Percentiles rank a stretch among this genome's conserved stretches.
Evolutionary conservation across 108 stramenopile genomes (phyloP).

Genomic region (Skeletonema tropicum): DNA sequence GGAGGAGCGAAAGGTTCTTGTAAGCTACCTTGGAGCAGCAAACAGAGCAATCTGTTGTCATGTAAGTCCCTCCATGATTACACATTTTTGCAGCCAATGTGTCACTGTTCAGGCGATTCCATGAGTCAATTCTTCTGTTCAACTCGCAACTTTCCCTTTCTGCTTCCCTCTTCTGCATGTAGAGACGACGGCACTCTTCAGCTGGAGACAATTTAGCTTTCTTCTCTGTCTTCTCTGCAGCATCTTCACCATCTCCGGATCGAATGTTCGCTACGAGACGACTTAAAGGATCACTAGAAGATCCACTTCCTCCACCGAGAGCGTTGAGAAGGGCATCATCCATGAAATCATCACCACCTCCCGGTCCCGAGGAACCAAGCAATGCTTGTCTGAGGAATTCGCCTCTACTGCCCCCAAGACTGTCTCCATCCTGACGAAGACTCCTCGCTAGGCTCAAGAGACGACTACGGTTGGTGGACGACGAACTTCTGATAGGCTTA

Average conservation of each 20-base stretch:
- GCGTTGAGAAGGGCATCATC: slow-evolving; percentile 44
- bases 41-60: slow-evolving; percentile 66
- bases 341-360: slow-evolving; percentile 53
- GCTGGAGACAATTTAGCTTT: slow-evolving; percentile 37
- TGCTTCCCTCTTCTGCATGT: slow-evolving; percentile 73
- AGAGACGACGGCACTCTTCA: slow-evolving; percentile 63
- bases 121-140: slow-evolving; percentile 67
- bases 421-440: slow-evolving; percentile 54
- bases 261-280: slow-evolving; percentile 55
- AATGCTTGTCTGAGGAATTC: slow-evolving; percentile 66
- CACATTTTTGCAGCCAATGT: slow-evolving; percentile 15
- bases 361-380: slow-evolving; percentile 42
- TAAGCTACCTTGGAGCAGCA: slow-evolving; percentile 56
- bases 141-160: slow-evolving; percentile 74
- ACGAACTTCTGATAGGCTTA: slow-evolving; percentile 44
- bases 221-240: slow-evolving; percentile 9
- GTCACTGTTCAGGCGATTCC: slow-evolving; percentile 73
- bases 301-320: slow-evolving; percentile 21
- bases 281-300: slow-evolving; percentile 43
- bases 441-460: slow-evolving; percentile 56
- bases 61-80: slow-evolving; percentile 28
- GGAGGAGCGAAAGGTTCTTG: slow-evolving; percentile 58
- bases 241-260: slow-evolving; percentile 9
- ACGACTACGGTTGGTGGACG: slow-evolving; percentile 24
- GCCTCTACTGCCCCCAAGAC: slow-evolving; percentile 46